These are phyloP conservation scores for Tranzscheliella williamsii DNA, from an alignment of 1,284 basidiomycete species.

Conservation along the genomic window DNA sequence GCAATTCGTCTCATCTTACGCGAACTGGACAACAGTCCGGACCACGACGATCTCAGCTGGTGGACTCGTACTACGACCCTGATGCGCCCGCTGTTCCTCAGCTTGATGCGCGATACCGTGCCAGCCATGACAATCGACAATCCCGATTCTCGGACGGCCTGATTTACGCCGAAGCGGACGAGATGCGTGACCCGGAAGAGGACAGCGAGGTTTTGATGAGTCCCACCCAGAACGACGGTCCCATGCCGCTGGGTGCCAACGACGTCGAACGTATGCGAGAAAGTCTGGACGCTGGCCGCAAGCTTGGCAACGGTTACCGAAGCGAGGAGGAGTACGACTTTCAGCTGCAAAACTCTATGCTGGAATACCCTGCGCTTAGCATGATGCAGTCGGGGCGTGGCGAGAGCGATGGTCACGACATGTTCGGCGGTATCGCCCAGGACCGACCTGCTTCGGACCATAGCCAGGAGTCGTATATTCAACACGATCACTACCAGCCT, in stretches of 20 bases:
- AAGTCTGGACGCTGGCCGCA: conserved; percentile 28
- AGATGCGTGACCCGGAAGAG: conserved; percentile 23
- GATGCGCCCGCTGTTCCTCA: conserved; percentile 43
- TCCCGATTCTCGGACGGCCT: conserved; percentile 32
- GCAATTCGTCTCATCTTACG: conserved; percentile 26
- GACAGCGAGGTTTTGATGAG: conserved; percentile 47
- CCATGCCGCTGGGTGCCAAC: conserved; percentile 22
- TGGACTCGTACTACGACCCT: conserved; percentile 48
- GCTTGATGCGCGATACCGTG: conserved; percentile 24
- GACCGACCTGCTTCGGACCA: conserved; percentile 7
- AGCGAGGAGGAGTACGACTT: neutral
- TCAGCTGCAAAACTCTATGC: conserved; percentile 47
- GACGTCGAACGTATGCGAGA: conserved; percentile 43
- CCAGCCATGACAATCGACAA: conserved; percentile 25
- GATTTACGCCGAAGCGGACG: conserved; percentile 29
- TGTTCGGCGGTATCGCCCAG: conserved; percentile 24
- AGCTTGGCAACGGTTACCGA: neutral
- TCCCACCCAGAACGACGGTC: conserved; percentile 49
- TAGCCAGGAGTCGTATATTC: conserved; percentile 31
- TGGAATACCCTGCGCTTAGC: conserved; percentile 45
- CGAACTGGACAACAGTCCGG: conserved; percentile 27
- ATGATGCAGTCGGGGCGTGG: conserved; percentile 41
- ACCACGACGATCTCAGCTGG: conserved; percentile 30
- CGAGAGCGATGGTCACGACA: conserved; percentile 36
- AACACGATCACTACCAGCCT: conserved; percentile 37